phyloP scores from a whole-genome alignment of 345 rosid species.

The Lepidium aucheri region DNA sequence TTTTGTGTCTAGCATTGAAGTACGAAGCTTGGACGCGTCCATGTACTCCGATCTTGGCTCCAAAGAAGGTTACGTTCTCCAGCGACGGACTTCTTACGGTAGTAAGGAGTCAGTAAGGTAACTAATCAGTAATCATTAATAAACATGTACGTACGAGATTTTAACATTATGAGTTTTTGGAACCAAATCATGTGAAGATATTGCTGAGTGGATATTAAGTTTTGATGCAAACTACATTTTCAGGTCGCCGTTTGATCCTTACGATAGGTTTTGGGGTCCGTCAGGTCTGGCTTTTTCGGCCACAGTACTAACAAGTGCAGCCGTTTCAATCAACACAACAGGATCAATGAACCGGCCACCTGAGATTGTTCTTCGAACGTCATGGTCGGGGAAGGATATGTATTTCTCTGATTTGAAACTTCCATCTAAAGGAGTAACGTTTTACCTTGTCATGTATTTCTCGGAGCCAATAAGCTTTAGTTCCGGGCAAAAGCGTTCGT shows the following conservation, averaged over 20 bases:
- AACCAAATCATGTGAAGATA: no score
- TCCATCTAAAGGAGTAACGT: neutral
- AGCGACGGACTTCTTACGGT: constrained; percentile 7
- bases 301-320: neutral
- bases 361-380: constrained; percentile 10
- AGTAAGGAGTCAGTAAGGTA: constrained; percentile 14
- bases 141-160: no score
- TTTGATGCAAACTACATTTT: neutral
- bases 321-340: constrained; percentile 1
- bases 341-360: constrained; percentile 12
- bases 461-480: no score
- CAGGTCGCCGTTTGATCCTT: constrained; percentile 15
- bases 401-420: neutral
- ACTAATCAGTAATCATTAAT: no score
- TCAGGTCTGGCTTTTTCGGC: neutral
- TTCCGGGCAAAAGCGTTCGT: no score
- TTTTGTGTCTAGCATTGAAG: constrained; percentile 21
- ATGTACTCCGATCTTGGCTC: constrained; percentile 21
- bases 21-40: constrained; percentile 7
- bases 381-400: neutral
- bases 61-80: constrained; percentile 12
- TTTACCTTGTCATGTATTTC: no score
- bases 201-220: no score
- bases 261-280: constrained; percentile 10
- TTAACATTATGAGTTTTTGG: no score